Evolutionary conservation across 495 filamentous ascomycete species (phyloP).

Genomic region (Trichoderma reesei): DNA sequence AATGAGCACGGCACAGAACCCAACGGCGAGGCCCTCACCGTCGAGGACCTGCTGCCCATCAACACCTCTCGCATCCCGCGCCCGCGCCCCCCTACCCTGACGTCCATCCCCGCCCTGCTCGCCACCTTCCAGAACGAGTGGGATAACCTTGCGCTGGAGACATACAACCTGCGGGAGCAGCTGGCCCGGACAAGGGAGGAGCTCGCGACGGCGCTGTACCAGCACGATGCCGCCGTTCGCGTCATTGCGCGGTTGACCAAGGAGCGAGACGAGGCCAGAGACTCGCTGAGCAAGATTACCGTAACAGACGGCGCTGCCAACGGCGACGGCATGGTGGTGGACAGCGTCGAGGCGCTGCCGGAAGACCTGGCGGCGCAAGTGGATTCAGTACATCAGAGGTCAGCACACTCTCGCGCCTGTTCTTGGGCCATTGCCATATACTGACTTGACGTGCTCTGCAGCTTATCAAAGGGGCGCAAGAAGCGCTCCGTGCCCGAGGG

Average conservation of each 20-base stretch:
- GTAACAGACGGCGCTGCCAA: constrained; percentile 50
- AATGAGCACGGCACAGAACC: constrained; percentile 90
- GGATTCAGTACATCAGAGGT: constrained; percentile 69
- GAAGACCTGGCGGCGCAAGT: constrained; percentile 63
- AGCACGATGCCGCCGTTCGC: constrained; percentile 87
- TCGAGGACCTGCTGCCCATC: constrained; percentile 79
- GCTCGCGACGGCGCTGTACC: constrained; percentile 84
- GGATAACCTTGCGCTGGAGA: constrained; percentile 86
- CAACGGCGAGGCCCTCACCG: constrained; percentile 76
- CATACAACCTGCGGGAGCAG: constrained; percentile 80
- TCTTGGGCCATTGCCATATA: background rate
- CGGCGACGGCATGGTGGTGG: constrained; percentile 87
- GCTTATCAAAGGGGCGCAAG: constrained; percentile 71
- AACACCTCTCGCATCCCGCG: constrained; percentile 72
- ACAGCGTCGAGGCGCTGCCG: constrained; percentile 57
- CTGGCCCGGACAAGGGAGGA: constrained; percentile 85
- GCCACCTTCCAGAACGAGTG: constrained; percentile 97
- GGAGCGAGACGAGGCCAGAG: constrained; percentile 86
- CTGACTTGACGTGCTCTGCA: constrained; percentile 27
- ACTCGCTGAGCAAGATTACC: constrained; percentile 79
- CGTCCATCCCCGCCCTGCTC: constrained; percentile 92
- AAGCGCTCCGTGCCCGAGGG: constrained; percentile 78
- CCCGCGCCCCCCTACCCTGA: constrained; percentile 87
- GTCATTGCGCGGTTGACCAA: constrained; percentile 83
- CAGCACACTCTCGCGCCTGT: constrained; percentile 26